Percentiles rank a stretch among this genome's conserved stretches.
phyloP scores from a whole-genome alignment of 1,284 basidiomycete species.

The Fomes fomentarius region DNA sequence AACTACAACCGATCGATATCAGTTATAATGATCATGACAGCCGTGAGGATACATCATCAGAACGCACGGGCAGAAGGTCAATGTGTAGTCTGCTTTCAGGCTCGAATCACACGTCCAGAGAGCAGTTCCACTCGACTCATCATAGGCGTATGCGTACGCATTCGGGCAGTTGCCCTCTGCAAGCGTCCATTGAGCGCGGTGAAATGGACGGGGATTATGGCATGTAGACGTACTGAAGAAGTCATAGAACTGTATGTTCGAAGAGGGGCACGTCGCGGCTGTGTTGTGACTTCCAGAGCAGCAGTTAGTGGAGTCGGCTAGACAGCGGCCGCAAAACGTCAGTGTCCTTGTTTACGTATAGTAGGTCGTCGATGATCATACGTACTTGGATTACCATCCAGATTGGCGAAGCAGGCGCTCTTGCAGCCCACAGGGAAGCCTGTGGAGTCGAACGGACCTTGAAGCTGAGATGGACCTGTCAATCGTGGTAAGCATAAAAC shows the following conservation, averaged over 20 bases:
- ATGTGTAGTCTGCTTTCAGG: constrained; percentile 46
- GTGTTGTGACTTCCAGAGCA: constrained; percentile 46
- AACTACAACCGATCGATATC: background rate
- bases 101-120: constrained; percentile 47
- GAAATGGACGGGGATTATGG: background rate
- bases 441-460: constrained; percentile 36
- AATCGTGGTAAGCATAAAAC: background rate
- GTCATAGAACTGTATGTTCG: constrained; percentile 44
- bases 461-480: constrained; percentile 38
- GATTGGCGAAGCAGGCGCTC: constrained; percentile 44
- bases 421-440: constrained; percentile 48
- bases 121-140: constrained; percentile 50
- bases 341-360: too few relatives aligned
- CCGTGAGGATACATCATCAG: background rate
- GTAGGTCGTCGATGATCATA: background rate
- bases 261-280: constrained; percentile 44
- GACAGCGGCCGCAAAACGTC: too few relatives aligned
- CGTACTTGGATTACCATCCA: constrained; percentile 41
- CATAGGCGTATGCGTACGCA: constrained; percentile 54
- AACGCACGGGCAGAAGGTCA: constrained; percentile 52
- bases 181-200: too few relatives aligned
- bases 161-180: constrained; percentile 50
- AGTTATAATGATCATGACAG: background rate
- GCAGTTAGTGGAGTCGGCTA: constrained; percentile 44
- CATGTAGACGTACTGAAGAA: constrained; percentile 31